Evolutionary conservation across 176 grass and related monocot genomes (phyloP), one percentile per base, ranked within the genome.

Genomic region (Juncus effusus): DNA sequence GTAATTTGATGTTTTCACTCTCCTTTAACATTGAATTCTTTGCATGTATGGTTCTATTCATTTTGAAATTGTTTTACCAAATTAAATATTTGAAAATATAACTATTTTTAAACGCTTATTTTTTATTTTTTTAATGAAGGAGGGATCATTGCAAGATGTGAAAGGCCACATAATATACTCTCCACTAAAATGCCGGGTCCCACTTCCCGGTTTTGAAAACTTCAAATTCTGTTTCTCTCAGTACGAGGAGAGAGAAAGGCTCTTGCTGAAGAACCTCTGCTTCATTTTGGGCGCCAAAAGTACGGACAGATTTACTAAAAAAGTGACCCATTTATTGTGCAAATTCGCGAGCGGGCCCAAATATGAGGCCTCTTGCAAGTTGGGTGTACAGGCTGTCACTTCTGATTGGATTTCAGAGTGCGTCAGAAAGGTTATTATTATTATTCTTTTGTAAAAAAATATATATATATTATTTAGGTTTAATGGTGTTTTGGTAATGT

Each of bases 391-490:
- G 70, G 56, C 63, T 35, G 67, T 96, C 59, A 91, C 87, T 61
- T 54, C 38, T 41, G 93, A 96, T 60, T 96, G 93, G 93, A 74
- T 96, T 5, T 87, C 62, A 54, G 87, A 96, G 75, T 96, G 93
- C 81, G 77, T 91, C 61, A 61, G 38, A 57, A 35, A 42, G 49
- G 14, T 54, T 13, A 45, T 6, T 19, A 37, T 54, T 36, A 47
- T 47, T 47, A 47, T 47, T 47, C 1, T 6, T 47, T 47, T 47
- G 44, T 47, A 28, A 1, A 28, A 1, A 47, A 1, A 47, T 47
- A 6, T 47, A 9, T 9, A 47, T 5, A 9, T 47, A 9, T 47
- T 6, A 47, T 47, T 1, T 47, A 19, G 4, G 28, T 41, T 28
- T 64, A 54, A 61, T 45, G 44, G 15, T 40, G 54, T 50, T 50